Evolutionary conservation across 306 rosid genomes (phyloP), one percentile per base, ranked within the genome.

Genomic region (Casuarina cunninghamiana): DNA sequence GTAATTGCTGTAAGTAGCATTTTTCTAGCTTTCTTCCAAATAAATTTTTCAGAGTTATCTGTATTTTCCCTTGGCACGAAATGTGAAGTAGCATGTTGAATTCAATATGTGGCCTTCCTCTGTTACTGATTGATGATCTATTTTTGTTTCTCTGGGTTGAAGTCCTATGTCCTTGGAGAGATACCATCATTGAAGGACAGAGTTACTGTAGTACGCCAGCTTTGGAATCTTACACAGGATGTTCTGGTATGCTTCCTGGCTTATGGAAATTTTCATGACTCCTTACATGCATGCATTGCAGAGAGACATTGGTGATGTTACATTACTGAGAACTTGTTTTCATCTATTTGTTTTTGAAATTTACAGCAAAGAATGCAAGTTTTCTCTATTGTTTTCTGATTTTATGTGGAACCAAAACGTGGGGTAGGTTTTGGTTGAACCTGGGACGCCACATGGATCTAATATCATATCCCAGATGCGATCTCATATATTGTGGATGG

Each of bases 141-240:
- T 55, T 71, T 89, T 35, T 79, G 46, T 81, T 86, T 41, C 62
- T 45, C 57, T 84, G 80, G 87, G 79, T 69, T 58, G 82, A 87
- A 95, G 99, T 95, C 99, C 32, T 95, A 95, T 82, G 97, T 93
- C 39, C 93, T 93, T 46, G 99, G 99, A 78, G 99, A 95, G 89
- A 95, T 95, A 66, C 97, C 97, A 10, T 95, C 96, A 16, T 74
- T 86, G 75, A 82, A 91, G 88, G 99, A 95, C 84, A 89, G 97
- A 44, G 88, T 95, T 76, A 95, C 97, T 77, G 69, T 84, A 54
- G 91, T 93, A 76, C 97, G 99, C 77, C 97, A 93, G 83, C 99
- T 95, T 70, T 95, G 97, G 99, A 88, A 86, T 86, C 94, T 92
- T 69, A 91, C 99, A 4, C 75, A 0, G 77, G 97, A 91, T 88